Evolutionary conservation across 1,284 basidiomycete species (phyloP).

Genomic region (Moesziomyces sp.): DNA sequence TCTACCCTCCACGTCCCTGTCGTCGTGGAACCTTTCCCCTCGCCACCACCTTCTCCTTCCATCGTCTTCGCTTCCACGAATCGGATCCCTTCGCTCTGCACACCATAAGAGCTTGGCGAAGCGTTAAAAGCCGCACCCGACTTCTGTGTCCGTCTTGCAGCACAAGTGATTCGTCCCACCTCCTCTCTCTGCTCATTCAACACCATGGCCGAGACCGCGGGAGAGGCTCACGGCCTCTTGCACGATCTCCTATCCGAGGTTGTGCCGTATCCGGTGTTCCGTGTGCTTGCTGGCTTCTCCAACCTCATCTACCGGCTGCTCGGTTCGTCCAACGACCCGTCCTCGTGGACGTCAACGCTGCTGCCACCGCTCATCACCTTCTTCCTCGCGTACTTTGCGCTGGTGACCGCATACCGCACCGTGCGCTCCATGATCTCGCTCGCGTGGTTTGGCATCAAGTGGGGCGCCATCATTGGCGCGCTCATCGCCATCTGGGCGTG

Average conservation of each 20-base stretch:
- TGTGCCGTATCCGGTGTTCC: constrained; percentile 48
- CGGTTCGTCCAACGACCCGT: constrained; percentile 43
- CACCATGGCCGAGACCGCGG: constrained; percentile 31
- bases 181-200: background rate
- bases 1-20: background rate
- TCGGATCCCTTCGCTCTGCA: background rate
- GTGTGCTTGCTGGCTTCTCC: constrained; percentile 47
- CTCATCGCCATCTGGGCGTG: constrained; percentile 55
- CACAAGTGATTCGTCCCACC: background rate
- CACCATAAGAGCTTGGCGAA: background rate
- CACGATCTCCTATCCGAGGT: constrained; percentile 37
- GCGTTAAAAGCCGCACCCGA: background rate
- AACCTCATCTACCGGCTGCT: constrained; percentile 51
- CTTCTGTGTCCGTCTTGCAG: background rate
- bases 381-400: constrained; percentile 52
- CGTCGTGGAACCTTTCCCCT: background rate
- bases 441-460: constrained; percentile 57
- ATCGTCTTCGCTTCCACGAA: background rate
- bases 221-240: constrained; percentile 12
- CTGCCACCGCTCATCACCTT: constrained; percentile 56
- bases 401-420: constrained; percentile 53
- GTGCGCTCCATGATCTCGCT: constrained; percentile 42
- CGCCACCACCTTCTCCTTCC: background rate
- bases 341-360: constrained; percentile 53
- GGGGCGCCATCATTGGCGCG: constrained; percentile 53